Conservation (phyloP, 1,284 basidiomycete species). For the Cutaneotrichosporon sp. region DNA sequence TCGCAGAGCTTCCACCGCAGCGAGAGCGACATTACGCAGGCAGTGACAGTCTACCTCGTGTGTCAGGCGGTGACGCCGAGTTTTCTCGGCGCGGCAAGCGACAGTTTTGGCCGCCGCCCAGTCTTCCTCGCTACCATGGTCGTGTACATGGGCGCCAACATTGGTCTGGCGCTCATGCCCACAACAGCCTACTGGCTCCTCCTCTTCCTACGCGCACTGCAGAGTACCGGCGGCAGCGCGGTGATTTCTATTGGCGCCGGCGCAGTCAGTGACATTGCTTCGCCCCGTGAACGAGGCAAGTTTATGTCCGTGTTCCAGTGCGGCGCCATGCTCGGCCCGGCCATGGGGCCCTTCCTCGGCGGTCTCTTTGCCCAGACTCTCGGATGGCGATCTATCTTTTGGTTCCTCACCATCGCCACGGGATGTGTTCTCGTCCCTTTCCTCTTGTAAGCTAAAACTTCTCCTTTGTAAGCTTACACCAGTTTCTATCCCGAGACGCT, state of each 20-base stretch:
- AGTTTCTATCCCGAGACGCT: constrained; percentile 46
- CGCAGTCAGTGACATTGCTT: constrained; percentile 42
- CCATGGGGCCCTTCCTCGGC: constrained; percentile 28
- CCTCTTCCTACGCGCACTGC: constrained; percentile 40
- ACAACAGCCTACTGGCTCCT: constrained; percentile 42
- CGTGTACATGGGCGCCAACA: constrained; percentile 42
- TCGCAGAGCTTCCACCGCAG: constrained; percentile 30
- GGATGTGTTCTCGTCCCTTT: constrained; percentile 7
- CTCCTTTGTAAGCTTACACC: not conserved
- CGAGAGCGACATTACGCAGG: constrained; percentile 40
- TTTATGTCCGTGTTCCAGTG: constrained; percentile 38
- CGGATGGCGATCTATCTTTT: constrained; percentile 32
- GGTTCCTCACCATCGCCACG: constrained; percentile 27
- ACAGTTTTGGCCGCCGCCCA: constrained; percentile 39
- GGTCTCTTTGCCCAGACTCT: constrained; percentile 24
- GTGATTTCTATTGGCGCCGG: constrained; percentile 46
- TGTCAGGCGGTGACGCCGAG: constrained; percentile 46
- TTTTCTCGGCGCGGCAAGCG: constrained; percentile 42
- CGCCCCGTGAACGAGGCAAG: constrained; percentile 43
- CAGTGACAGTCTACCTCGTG: constrained; percentile 44
- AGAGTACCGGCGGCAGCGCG: constrained; percentile 43
- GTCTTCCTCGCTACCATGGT: constrained; percentile 41
- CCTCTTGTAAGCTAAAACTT: constrained; percentile 22
- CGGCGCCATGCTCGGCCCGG: constrained; percentile 12
- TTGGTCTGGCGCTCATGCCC: constrained; percentile 42